Evolutionary conservation across 2,329 filamentous ascomycete genomes (phyloP), one percentile per base, ranked within the genome.

Genomic region (Fusarium sp.): DNA sequence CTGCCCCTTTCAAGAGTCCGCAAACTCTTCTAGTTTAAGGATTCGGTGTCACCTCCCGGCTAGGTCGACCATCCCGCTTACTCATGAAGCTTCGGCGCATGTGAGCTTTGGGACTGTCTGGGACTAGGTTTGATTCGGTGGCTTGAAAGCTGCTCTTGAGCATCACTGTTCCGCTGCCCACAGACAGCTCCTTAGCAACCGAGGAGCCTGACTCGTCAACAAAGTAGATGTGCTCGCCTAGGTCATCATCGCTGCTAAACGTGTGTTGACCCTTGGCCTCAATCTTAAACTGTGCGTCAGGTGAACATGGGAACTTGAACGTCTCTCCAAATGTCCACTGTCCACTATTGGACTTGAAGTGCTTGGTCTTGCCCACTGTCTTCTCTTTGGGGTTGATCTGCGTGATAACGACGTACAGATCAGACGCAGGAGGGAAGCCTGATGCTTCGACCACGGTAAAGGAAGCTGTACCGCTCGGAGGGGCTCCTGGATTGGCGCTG

Each of bases 301-400:
- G 90, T 1, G 90, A 87, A 80, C 94, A 97, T 13, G 86, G 84
- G 23, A 92, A 86, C 75, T 90, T 94, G 84, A 96, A 95, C 1
- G 88, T 90, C 78, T 97, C 93, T 68, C 93, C 90, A 78, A 89
- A 97, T 20, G 83, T 85, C 66, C 93, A 87, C 5, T 85, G 82
- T 3, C 92, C 93, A 2, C 83, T 83, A 5, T 87, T 82, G 1
- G 90, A 87, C 80, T 97, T 97, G 82, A 92, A 88, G 69, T 96
- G 92, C 79, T 97, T 97, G 23, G 94, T 98, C 84, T 98, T 98
- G 82, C 94, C 90, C 47, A 99, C 84, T 47, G 92, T 88, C 82
- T 96, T 98, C 51, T 84, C 87, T 80, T 92, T 94, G 48, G 89
- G 81, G 5, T 85, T 83, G 34, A 92, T 77, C 72, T 92, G 89